These are phyloP conservation scores for Cladosporium sp. DNA, from an alignment of 2,329 filamentous ascomycete genomes.

Conservation along the genomic window DNA sequence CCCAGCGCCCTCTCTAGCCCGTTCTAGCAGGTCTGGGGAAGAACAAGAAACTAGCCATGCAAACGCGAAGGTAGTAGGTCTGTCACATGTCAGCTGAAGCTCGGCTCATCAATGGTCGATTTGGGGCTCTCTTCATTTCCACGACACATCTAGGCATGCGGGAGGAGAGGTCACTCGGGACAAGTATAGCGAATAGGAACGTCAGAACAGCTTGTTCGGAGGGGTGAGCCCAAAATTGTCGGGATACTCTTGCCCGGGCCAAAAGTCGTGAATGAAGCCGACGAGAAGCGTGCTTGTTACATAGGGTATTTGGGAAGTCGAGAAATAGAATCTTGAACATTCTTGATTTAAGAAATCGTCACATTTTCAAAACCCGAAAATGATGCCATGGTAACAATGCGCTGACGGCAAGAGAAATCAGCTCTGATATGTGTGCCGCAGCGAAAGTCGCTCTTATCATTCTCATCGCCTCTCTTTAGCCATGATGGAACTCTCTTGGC, in stretches of 20 bases:
- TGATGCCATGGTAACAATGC: no score
- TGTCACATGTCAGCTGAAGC: background rate
- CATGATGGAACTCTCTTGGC: background rate
- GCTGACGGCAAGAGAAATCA: no score
- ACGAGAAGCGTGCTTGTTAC: background rate
- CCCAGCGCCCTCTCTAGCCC: no score
- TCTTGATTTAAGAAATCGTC: no score
- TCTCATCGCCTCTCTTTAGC: background rate
- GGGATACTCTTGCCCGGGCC: background rate
- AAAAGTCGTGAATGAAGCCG: background rate
- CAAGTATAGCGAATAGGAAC: background rate
- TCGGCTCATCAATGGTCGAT: background rate
- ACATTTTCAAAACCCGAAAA: no score
- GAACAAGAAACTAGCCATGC: no score
- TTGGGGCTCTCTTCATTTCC: background rate
- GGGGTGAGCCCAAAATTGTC: background rate
- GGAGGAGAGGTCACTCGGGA: background rate
- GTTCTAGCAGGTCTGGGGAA: no score
- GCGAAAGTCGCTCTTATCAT: no score
- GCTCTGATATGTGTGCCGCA: no score
- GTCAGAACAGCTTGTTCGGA: background rate
- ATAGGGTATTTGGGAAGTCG: no score
- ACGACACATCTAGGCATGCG: background rate
- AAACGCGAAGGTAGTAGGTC: no score
- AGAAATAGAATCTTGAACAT: no score